phyloP scores from a whole-genome alignment of 2,329 filamentous ascomycete genomes.

The Colletotrichum sp. region DNA sequence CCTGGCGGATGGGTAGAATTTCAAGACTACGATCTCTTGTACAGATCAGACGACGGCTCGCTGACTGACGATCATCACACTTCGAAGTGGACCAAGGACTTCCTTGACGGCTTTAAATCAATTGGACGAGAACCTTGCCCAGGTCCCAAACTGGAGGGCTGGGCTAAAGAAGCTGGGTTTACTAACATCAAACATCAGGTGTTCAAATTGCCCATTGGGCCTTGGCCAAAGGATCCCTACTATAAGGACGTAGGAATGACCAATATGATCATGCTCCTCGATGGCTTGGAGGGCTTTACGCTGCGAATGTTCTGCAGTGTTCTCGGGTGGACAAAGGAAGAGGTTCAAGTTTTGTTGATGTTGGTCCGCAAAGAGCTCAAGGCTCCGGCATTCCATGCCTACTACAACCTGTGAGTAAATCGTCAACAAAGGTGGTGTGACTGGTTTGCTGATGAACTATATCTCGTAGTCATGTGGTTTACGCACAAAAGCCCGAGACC shows the following conservation, averaged over 20 bases:
- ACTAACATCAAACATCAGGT: conserved; percentile 31
- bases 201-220: conserved; percentile 40
- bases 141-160: conserved; percentile 23
- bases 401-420: conserved; percentile 25
- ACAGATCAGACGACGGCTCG: conserved; percentile 26
- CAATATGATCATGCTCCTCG: conserved; percentile 20
- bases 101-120: conserved; percentile 32
- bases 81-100: conserved; percentile 16
- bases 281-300: conserved; percentile 28
- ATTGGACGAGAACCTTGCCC: conserved; percentile 21
- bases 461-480: conserved; percentile 18
- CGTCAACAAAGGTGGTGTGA: background rate
- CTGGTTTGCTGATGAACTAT: background rate
- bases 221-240: conserved; percentile 29
- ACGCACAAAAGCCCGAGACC: conserved; percentile 14
- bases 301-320: conserved; percentile 33
- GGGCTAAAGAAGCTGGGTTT: conserved; percentile 44
- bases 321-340: conserved; percentile 30
- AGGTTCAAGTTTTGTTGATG: conserved; percentile 31
- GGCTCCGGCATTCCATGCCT: conserved; percentile 25
- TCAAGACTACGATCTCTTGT: conserved; percentile 24
- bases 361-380: conserved; percentile 33
- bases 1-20: conserved; percentile 37
- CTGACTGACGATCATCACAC: conserved; percentile 12
- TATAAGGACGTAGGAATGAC: conserved; percentile 24